A percentile compares a stretch with the other conserved stretches of the same genome.
phyloP scores from a whole-genome alignment of 805 yeast species.

The Hanseniaspora occidentalis region DNA sequence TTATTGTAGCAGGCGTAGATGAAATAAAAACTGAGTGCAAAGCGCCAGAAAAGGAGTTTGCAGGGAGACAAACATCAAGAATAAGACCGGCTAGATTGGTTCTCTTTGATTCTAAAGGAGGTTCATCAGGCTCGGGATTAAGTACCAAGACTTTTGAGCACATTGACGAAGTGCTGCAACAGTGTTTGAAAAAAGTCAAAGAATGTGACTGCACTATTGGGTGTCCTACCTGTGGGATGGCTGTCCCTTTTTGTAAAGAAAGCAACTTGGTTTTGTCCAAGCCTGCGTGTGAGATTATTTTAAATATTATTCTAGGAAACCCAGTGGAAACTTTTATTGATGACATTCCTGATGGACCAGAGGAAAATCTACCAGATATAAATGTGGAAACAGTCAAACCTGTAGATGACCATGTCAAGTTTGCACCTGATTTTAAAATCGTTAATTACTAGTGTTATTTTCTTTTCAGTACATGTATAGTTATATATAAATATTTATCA shows the following conservation, averaged over 20 bases:
- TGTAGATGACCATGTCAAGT: constrained; percentile 40
- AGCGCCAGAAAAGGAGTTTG: constrained; percentile 94
- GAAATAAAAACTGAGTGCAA: constrained; percentile 91
- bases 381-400: constrained; percentile 57
- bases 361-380: constrained; percentile 57
- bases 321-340: constrained; percentile 29
- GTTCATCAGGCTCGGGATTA: constrained; percentile 67
- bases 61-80: constrained; percentile 55
- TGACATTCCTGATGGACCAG: constrained; percentile 68
- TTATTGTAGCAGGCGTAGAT: constrained; percentile 57
- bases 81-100: constrained; percentile 79
- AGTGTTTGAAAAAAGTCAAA: constrained; percentile 45
- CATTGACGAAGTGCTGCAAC: constrained; percentile 49
- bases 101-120: constrained; percentile 77
- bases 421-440: constrained; percentile 48
- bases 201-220: constrained; percentile 61
- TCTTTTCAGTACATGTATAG: background rate
- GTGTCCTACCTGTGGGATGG: constrained; percentile 65
- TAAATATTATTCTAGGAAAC: constrained; percentile 48
- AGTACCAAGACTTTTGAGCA: constrained; percentile 70
- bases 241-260: constrained; percentile 72
- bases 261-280: constrained; percentile 74
- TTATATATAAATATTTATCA: constrained; percentile 17
- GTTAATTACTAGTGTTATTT: constrained; percentile 21
- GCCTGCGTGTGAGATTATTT: constrained; percentile 63